Percentiles rank a stretch among this genome's conserved stretches.
Evolutionary conservation across 83 land plant genomes (phyloP).

Genomic region (Isoetes engelmannii): DNA sequence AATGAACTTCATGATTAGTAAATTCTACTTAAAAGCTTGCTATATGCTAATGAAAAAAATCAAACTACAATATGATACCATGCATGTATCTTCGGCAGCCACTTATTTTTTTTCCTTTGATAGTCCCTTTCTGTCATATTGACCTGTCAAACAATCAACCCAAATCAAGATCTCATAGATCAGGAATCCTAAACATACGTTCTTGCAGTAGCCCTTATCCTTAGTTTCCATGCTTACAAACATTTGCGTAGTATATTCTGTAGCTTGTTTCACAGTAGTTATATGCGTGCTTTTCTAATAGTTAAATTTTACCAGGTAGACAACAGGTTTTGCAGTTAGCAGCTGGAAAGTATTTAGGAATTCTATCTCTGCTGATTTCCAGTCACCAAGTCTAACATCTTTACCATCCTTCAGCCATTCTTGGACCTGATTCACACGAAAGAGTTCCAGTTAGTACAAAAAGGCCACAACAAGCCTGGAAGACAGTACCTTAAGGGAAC

Average conservation of each 20-base stretch:
- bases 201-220: no score
- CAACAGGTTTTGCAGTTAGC: constrained; percentile 92
- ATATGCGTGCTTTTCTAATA: no score
- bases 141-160: constrained; percentile 40
- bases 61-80: constrained; percentile 43
- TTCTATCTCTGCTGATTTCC: constrained; percentile 97
- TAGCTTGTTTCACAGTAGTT: no score
- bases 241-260: no score
- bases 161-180: no score
- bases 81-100: constrained; percentile 83
- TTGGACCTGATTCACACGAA: constrained; percentile 47
- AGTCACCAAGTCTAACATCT: constrained; percentile 90
- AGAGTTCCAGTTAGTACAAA: neutral
- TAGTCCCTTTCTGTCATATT: constrained; percentile 95
- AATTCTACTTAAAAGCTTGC: neutral
- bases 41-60: neutral
- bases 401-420: constrained; percentile 69
- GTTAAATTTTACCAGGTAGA: constrained; percentile 63
- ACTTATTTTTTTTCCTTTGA: constrained; percentile 91
- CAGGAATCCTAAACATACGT: no score
- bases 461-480: neutral
- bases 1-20: neutral
- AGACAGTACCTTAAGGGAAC: constrained; percentile 54
- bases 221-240: no score
- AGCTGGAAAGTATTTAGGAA: constrained; percentile 88